Conservation (phyloP, 805 yeast genomes). For the Candida silvicultrix region DNA sequence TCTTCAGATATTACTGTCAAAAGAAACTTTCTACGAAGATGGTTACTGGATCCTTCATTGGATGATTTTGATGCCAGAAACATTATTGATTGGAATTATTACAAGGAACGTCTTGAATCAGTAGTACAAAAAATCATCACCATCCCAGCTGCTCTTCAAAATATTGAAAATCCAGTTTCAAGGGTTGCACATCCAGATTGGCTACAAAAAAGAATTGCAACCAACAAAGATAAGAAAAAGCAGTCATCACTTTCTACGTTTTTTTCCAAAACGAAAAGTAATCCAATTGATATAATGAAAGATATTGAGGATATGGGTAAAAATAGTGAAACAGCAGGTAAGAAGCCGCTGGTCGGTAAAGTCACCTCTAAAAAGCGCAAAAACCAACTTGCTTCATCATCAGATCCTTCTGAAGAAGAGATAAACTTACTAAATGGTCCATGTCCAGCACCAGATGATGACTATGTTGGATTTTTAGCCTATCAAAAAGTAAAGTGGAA, state of each 20-base stretch:
- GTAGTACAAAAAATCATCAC: conserved; percentile 93
- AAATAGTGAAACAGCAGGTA: conserved; percentile 19
- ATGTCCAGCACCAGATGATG: conserved; percentile 63
- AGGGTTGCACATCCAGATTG: conserved; percentile 92
- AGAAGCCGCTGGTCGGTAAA: conserved; percentile 27
- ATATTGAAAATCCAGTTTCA: conserved; percentile 86
- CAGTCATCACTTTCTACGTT: conserved; percentile 62
- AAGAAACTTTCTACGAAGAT: conserved; percentile 67
- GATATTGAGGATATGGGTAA: conserved; percentile 75
- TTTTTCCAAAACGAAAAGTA: conserved; percentile 40
- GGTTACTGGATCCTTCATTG: conserved; percentile 77
- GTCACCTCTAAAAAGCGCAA: conserved; percentile 28
- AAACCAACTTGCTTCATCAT: conserved; percentile 25
- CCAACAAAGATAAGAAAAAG: conserved; percentile 58
- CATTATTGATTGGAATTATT: conserved; percentile 91
- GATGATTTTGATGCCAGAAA: conserved; percentile 82
- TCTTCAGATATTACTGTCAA: conserved; percentile 73
- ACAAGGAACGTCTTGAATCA: conserved; percentile 83
- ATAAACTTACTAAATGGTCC: conserved; percentile 41
- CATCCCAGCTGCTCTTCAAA: conserved; percentile 95
- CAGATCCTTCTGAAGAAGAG: conserved; percentile 39
- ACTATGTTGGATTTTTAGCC: conserved; percentile 59
- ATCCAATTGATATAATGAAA: conserved; percentile 35
- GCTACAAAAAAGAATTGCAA: conserved; percentile 61
- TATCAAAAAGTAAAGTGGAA: conserved; percentile 90